Evolutionary conservation across 2,329 filamentous ascomycete genomes (phyloP).

Genomic region (Diaporthe sp.): DNA sequence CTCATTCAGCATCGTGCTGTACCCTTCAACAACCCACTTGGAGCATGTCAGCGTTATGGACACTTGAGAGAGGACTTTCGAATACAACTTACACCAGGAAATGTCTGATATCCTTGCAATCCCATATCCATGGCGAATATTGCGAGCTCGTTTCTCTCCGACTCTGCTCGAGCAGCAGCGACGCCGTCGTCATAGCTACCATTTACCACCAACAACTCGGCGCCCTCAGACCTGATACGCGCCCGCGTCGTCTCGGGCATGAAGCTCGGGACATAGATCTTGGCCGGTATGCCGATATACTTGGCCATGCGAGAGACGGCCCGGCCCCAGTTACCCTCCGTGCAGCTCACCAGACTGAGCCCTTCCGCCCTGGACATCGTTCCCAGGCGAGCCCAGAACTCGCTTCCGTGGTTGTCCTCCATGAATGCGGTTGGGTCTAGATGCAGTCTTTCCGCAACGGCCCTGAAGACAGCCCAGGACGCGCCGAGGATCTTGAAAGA

Average conservation of each 20-base stretch:
- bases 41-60: slow-evolving; percentile 32
- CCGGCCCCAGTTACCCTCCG: slow-evolving; percentile 83
- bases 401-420: not conserved
- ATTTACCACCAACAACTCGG: slow-evolving; percentile 66
- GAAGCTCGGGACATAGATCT: slow-evolving; percentile 74
- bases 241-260: slow-evolving; percentile 68
- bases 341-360: slow-evolving; percentile 72
- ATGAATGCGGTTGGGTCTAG: slow-evolving; percentile 47
- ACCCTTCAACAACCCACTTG: slow-evolving; percentile 83
- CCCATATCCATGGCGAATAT: slow-evolving; percentile 79
- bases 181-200: slow-evolving; percentile 77
- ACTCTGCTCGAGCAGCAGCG: slow-evolving; percentile 59
- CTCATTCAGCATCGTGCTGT: slow-evolving; percentile 80
- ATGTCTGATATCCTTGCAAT: slow-evolving; percentile 75
- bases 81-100: slow-evolving; percentile 65
- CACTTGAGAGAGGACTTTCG: too few species aligned
- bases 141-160: slow-evolving; percentile 53
- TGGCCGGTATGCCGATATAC: slow-evolving; percentile 67
- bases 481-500: slow-evolving; percentile 87
- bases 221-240: slow-evolving; percentile 74
- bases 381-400: slow-evolving; percentile 18
- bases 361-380: slow-evolving; percentile 34
- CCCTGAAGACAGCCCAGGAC: slow-evolving; percentile 78
- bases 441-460: slow-evolving; percentile 61
- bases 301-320: slow-evolving; percentile 79